phyloP scores from a whole-genome alignment of 495 filamentous ascomycete genomes.

The Penicillium daleae region DNA sequence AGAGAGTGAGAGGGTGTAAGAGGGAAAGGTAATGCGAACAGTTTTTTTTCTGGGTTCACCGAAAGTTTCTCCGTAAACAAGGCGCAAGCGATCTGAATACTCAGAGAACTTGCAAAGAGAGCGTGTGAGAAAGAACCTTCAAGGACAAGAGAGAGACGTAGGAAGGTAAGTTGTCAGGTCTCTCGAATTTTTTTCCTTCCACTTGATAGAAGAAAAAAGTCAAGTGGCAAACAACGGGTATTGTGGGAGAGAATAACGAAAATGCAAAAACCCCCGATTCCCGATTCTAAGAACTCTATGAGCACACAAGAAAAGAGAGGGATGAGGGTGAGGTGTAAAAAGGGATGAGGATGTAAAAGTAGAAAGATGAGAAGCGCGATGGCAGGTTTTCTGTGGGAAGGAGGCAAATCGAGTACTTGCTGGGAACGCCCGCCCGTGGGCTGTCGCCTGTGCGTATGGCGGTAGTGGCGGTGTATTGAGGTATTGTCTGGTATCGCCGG shows the following conservation, averaged over 20 bases:
- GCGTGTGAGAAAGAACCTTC: constrained; percentile 20
- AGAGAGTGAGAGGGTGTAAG: not conserved
- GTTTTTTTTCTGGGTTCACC: constrained; percentile 28
- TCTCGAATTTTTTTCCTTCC: constrained; percentile 29
- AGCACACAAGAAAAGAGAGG: constrained; percentile 38
- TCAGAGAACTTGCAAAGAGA: constrained; percentile 36
- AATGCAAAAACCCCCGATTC: constrained; percentile 45
- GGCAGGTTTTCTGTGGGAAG: constrained; percentile 34
- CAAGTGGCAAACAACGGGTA: constrained; percentile 24
- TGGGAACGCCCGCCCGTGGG: constrained; percentile 12
- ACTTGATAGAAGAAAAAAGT: constrained; percentile 25
- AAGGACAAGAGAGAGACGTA: constrained; percentile 21
- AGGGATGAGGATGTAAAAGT: constrained; percentile 47
- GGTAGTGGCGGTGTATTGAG: not conserved
- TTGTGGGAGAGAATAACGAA: constrained; percentile 37
- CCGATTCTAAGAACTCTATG: constrained; percentile 47
- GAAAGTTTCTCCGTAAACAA: constrained; percentile 17
- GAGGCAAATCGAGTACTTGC: constrained; percentile 35
- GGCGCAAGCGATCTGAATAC: constrained; percentile 16
- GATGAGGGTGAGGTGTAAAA: constrained; percentile 31
- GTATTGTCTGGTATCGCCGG: not conserved
- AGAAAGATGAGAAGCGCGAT: constrained; percentile 26
- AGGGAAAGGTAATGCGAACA: constrained; percentile 17
- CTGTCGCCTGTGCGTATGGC: not conserved
- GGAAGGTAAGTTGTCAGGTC: constrained; percentile 22